Evolutionary conservation across 495 filamentous ascomycete genomes (phyloP), one percentile per base, ranked within the genome.

Genomic region (Aspergillus campestris): DNA sequence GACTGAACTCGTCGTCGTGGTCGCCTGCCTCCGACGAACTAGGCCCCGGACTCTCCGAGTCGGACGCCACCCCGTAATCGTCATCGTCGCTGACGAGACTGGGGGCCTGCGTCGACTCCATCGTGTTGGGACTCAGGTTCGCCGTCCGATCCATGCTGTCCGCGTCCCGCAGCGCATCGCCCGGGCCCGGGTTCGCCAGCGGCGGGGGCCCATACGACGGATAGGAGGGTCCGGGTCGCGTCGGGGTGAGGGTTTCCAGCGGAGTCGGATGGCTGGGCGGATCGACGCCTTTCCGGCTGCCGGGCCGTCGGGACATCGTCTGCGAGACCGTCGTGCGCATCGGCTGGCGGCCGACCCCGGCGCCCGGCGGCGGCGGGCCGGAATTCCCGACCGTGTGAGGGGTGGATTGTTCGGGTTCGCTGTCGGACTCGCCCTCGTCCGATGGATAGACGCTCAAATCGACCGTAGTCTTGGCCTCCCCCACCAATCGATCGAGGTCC

Each of bases 71-170:
- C 40, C 72, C 76, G 47, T 81, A 82, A 53, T 89, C 86, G 53
- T 85, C 82, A 58, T 90, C 84, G 61, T 95, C 89, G 65, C 86
- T 90, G 50, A 94, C 86, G 43, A 95, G 69, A 34, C 87, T 91
- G 9, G 89, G 89, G 8, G 86, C 84, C 34, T 75, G 74, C 60
- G 91, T 89, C 54, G 86, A 86, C 31, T 86, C 79, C 29, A 83
- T 68, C 6, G 87, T 88, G 50, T 87, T 79, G 7, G 89, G 89
- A 54, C 85, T 91, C 31, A 92, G 67, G 40, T 88, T 84, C 8
- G 74, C 52, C 30, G 57, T 38, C 27, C 68, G 69, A 39, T 80
- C 76, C 45, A 79, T 59, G 28, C 73, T 66, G 10, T 75, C 74
- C 11, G 71, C 60, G 40, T 72, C 69, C 39, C 69, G 63, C 14